Base-by-base conservation (phyloP, 495 filamentous ascomycete genomes). In the Daldinia bambusicola region DNA sequence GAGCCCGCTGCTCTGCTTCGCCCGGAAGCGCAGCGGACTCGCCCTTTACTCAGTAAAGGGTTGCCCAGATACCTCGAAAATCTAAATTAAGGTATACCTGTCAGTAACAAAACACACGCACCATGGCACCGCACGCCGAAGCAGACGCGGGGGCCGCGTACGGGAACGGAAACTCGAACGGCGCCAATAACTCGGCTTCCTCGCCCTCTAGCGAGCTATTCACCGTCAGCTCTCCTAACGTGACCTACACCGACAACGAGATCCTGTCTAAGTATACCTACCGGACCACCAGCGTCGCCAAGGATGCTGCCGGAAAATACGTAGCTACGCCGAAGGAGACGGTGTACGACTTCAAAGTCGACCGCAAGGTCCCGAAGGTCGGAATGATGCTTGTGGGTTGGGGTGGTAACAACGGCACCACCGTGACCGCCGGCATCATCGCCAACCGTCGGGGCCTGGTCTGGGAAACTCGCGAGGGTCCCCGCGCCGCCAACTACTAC, bases 371-470 rank as follows among this genome's bases (percentile, higher is more conserved):
- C 43, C 92, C 92, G 80, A 98, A 97, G 87, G 86, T 93, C 66
- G 95, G 95, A 76, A 85, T 97, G 84, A 98, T 99, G 95, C 88
- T 99, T 76, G 96, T 98, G 68, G 95, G 95, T 67, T 95, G 89
- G 92, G 95, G 95, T 82, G 95, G 95, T 75, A 99, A 99, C 89
- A 98, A 99, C 79, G 95, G 95, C 75, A 91, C 93, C 70, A 99
- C 95, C 69, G 93, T 98, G 64, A 98, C 96, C 58, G 95, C 95
- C 69, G 96, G 95, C 80, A 97, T 99, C 80, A 87, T 99, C 77
- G 95, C 94, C 80, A 99, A 99, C 82, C 92, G 92, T 79, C 91
- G 91, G 73, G 85, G 87, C 43, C 87, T 98, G 60, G 84, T 84
- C 63, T 99, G 95, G 95, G 93, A 97, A 65, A 97, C 95, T 70